phyloP scores from a whole-genome alignment of 176 grass and related monocot species.

The Eremochloa ophiuroides region DNA sequence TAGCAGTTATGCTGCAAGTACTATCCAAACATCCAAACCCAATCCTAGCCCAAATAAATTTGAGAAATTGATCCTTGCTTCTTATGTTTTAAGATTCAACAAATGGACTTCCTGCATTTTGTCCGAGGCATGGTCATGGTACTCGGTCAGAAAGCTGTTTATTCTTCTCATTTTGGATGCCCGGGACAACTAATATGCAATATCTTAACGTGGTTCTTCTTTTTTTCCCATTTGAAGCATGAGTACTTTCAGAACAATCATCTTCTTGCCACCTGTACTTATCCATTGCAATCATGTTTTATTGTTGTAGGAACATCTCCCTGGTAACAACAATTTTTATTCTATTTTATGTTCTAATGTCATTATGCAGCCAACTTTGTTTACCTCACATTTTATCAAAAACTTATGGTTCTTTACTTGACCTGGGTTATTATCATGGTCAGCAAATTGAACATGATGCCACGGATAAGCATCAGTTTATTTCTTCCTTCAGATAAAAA shows the following conservation, averaged over 20 bases:
- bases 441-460: not conserved
- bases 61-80: constrained; percentile 1
- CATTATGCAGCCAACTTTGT: not conserved
- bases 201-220: not conserved
- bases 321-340: constrained; percentile 1
- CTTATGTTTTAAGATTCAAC: constrained; percentile 14
- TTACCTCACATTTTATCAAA: not conserved
- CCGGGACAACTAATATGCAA: not conserved
- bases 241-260: not conserved
- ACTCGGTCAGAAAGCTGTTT: not conserved
- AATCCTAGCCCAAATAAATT: constrained; percentile 4
- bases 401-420: not conserved
- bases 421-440: not conserved
- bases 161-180: not conserved
- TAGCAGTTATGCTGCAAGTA: not conserved
- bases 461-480: not conserved
- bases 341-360: not conserved
- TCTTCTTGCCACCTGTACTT: not conserved
- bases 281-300: not conserved
- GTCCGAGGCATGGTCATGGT: not conserved
- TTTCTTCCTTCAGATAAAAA: constrained; percentile 4
- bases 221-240: not conserved
- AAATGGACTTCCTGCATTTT: constrained; percentile 15
- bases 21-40: constrained; percentile 12
- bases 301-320: not conserved